Base-by-base conservation (phyloP, 2,329 filamentous ascomycete genomes). In the Cladosporium sp. region DNA sequence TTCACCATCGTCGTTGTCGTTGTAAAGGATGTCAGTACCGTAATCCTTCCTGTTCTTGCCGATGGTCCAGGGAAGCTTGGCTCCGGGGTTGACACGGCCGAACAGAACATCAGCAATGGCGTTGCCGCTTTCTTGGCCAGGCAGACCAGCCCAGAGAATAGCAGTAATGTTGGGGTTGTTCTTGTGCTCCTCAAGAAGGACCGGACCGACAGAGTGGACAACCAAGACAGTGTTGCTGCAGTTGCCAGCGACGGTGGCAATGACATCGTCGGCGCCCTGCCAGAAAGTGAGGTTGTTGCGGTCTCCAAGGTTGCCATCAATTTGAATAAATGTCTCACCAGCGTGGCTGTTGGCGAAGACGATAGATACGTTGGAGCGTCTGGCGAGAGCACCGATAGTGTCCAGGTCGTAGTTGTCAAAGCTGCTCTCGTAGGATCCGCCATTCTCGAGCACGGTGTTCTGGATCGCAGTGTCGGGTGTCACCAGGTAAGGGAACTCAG, bases 161-260 rank as follows among this genome's bases (percentile, higher is more conserved):
- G 91, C 92, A 0, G 91, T 92, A 59, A 95, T 83, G 77, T 95
- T 95, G 30, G 87, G 85, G 77, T 87, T 87, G 65, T 90, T 80
- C 71, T 90, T 87, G 84, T 88, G 93, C 15, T 91, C 86, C 4
- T 87, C 87, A 24, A 97, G 78, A 0, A 95, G 80, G 2, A 94
- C 90, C 0, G 92, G 88, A 0, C 92, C 92, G 1, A 88, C 86
- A 1, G 90, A 92, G 80, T 97, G 93, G 64, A 97, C 89, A 66
- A 97, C 87, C 14, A 97, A 90, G 67, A 97, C 90, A 14, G 92
- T 96, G 83, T 96, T 96, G 80, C 88, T 87, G 82, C 89, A 92
- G 68, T 87, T 76, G 12, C 88, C 83, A 0, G 91, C 88, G 14
- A 96, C 91, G 55, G 89, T 92, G 78, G 90, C 86, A 78, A 97